A percentile compares a stretch with the other conserved stretches of the same genome.
These are phyloP conservation scores for Botrytis deweyae DNA, from an alignment of 2,329 filamentous ascomycete genomes.

Conservation along the genomic window DNA sequence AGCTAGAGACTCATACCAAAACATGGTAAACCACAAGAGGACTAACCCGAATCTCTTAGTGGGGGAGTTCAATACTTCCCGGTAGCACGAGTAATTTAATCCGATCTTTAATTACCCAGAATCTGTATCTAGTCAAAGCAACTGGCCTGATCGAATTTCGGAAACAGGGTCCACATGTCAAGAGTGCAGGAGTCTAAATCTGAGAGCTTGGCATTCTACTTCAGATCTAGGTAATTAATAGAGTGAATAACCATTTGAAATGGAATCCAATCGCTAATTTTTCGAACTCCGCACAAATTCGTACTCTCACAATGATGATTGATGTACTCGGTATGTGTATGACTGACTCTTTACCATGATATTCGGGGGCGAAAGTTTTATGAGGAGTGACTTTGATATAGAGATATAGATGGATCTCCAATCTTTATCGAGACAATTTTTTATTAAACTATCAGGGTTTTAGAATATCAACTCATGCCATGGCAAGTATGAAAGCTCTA, in stretches of 20 bases:
- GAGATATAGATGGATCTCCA: not conserved
- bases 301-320: not conserved
- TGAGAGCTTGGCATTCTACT: not conserved
- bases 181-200: not conserved
- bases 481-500: not conserved
- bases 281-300: not conserved
- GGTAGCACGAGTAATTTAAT: not conserved
- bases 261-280: not conserved
- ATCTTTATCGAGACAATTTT: not conserved
- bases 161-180: not conserved
- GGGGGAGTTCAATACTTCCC: not conserved
- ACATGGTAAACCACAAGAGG: not conserved
- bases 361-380: not conserved
- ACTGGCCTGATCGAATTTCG: not conserved
- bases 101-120: not conserved
- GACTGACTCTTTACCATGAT: not conserved
- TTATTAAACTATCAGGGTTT: not conserved
- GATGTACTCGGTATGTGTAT: not conserved
- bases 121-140: not conserved
- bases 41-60: not conserved
- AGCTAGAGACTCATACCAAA: not conserved
- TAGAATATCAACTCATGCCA: not conserved
- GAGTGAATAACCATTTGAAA: not conserved
- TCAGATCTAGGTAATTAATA: not conserved
- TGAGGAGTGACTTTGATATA: not conserved